Conservation (phyloP, 495 filamentous ascomycete species). For the Tetracladium setigerum region DNA sequence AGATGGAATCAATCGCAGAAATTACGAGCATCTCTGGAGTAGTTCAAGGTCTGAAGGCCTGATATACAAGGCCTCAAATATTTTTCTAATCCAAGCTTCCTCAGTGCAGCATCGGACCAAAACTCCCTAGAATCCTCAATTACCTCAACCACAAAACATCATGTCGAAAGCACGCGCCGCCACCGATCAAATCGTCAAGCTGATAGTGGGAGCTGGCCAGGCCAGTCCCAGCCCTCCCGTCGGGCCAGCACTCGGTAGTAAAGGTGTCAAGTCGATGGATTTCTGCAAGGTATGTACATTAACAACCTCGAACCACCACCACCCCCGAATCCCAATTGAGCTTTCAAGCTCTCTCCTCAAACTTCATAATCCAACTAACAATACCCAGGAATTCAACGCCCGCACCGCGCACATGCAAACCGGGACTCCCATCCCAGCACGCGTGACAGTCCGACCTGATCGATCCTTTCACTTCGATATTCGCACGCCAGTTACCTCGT, state of each 20-base stretch:
- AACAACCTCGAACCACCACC: background rate
- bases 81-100: too few species aligned
- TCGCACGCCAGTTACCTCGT: constrained; percentile 86
- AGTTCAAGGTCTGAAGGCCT: too few species aligned
- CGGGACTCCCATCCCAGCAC: constrained; percentile 83
- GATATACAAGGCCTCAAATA: too few species aligned
- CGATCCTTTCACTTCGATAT: constrained; percentile 90
- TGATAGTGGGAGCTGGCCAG: constrained; percentile 97
- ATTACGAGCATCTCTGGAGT: too few species aligned
- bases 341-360: constrained; percentile 6
- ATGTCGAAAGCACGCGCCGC: constrained; percentile 75
- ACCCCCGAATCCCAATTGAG: background rate
- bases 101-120: constrained; percentile 1
- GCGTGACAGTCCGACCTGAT: constrained; percentile 87
- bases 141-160: constrained; percentile 20
- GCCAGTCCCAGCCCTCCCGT: constrained; percentile 95
- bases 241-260: constrained; percentile 92
- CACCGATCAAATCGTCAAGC: constrained; percentile 86
- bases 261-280: constrained; percentile 99
- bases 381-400: constrained; percentile 81
- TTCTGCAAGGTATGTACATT: constrained; percentile 84
- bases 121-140: background rate
- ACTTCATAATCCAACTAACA: background rate
- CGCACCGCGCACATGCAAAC: constrained; percentile 75
- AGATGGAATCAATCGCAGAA: too few species aligned